Evolutionary conservation across 768 basidiomycete genomes (phyloP).

Genomic region (Hemileccinum rubropunctum): DNA sequence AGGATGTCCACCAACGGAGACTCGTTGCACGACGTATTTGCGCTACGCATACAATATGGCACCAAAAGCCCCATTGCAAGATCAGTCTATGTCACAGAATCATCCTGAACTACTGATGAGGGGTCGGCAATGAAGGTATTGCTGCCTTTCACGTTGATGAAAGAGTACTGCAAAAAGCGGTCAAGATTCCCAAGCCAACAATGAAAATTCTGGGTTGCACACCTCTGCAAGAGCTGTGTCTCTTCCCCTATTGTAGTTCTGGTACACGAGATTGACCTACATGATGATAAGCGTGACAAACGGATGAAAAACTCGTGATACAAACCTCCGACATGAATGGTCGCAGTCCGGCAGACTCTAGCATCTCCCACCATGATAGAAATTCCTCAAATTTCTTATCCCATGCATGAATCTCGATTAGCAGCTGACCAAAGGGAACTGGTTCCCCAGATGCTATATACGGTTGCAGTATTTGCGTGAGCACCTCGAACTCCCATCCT

Average conservation of each 20-base stretch:
- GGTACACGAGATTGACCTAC: slow-evolving; percentile 56
- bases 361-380: slow-evolving; percentile 44
- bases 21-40: not conserved
- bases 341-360: slow-evolving; percentile 46
- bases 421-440: slow-evolving; percentile 46
- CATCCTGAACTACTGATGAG: not conserved
- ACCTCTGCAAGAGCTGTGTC: slow-evolving; percentile 52
- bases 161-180: slow-evolving; percentile 42
- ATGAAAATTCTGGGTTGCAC: slow-evolving; percentile 1
- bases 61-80: not conserved
- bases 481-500: slow-evolving; percentile 46
- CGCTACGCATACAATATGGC: slow-evolving; percentile 4
- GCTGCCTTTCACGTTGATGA: slow-evolving; percentile 49
- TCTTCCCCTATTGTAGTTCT: slow-evolving; percentile 49
- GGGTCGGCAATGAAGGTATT: slow-evolving; percentile 44
- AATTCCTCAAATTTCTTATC: slow-evolving; percentile 36
- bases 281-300: slow-evolving; percentile 2
- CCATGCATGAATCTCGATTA: slow-evolving; percentile 44
- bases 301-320: not conserved
- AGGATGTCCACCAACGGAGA: not conserved
- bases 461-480: slow-evolving; percentile 38
- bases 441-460: slow-evolving; percentile 35
- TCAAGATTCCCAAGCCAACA: slow-evolving; percentile 2
- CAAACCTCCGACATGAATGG: slow-evolving; percentile 45
- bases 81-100: slow-evolving; percentile 14